Base-by-base conservation (phyloP, 2,329 filamentous ascomycete genomes). In the Cladosporium velox region DNA sequence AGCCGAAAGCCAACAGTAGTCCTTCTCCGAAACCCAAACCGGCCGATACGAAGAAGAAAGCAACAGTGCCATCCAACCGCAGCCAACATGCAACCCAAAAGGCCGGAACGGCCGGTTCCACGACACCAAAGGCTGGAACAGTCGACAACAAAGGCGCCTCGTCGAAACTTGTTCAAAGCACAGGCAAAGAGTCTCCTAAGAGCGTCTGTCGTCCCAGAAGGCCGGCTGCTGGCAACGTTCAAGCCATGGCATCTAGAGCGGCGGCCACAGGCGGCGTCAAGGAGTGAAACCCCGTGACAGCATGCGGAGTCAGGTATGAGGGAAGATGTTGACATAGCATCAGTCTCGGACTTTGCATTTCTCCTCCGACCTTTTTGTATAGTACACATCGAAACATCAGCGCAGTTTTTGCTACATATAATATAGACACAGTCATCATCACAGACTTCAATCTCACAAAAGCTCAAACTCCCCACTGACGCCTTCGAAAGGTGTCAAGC, bases 401-500 rank as follows among this genome's bases (percentile, higher is more conserved):
- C 41, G 8, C 14, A 24, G 41, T 47, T 3, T 21, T 12, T 21
- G 7, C n/a, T 47, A 47, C 41, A 47, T 3, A 47, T 4, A 47
- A 5, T 21, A 47, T 47, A 47, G 41, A 21, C 24, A 51, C 49
- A 52, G 24, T 28, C 49, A 52, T 26, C 14, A 30, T 6, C 24
- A 30, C 12, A 30, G 30, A 15, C 7, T 28, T 24, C 2, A 2
- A 52, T 18, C 15, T 65, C 47, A 65, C 35, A 34, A 14, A 65
- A 81, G 72, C 66, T 70, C 72, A 77, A 90, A 90, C 62, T 77
- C 77, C 58, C 82, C 81, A 73, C 89, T 91, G 10, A 82, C 82
- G 0, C 91, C 91, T 70, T 91, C 86, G 80, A 96, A 95, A 3
- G 85, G 77, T 47, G 80, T 86, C 47, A 95, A 87, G 0, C 73